Conservation (phyloP, 192 early-diverging fungal genomes). For the Backusella morwellensis region DNA sequence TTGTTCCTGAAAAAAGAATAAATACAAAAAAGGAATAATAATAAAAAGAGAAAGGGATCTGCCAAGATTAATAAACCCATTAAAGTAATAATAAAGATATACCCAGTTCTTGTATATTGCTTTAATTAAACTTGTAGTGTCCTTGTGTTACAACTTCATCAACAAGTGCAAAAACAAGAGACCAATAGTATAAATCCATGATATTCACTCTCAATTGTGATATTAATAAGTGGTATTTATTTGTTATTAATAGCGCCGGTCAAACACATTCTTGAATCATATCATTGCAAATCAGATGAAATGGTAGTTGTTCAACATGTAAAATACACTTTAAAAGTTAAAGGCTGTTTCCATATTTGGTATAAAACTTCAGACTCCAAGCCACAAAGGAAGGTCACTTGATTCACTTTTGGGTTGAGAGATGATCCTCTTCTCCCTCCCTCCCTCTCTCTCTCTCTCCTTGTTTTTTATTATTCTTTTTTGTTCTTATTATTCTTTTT, state of each 20-base stretch:
- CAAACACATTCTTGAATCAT: no score
- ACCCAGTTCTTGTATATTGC: not conserved
- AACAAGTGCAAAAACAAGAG: not conserved
- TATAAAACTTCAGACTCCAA: not conserved
- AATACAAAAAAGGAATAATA: not conserved
- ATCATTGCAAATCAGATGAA: no score
- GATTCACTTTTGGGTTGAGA: not conserved
- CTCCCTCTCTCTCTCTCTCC: not conserved
- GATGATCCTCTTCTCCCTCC: not conserved
- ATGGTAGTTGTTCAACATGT: no score
- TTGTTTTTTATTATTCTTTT: not conserved
- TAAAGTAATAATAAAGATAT: not conserved
- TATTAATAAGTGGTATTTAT: not conserved
- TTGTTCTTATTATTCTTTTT: not conserved
- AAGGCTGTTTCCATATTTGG: not conserved
- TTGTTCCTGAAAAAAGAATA: not conserved
- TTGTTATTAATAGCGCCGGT: not conserved
- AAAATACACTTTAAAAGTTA: not conserved
- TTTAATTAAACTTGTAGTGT: not conserved
- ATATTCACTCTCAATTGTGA: not conserved
- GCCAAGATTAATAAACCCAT: not conserved
- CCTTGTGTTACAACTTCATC: not conserved
- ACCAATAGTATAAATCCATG: not conserved
- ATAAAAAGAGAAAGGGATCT: not conserved
- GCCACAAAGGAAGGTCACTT: not conserved